Evolutionary conservation across 805 yeast genomes (phyloP).

Genomic region (Millerozyma acaciae): DNA sequence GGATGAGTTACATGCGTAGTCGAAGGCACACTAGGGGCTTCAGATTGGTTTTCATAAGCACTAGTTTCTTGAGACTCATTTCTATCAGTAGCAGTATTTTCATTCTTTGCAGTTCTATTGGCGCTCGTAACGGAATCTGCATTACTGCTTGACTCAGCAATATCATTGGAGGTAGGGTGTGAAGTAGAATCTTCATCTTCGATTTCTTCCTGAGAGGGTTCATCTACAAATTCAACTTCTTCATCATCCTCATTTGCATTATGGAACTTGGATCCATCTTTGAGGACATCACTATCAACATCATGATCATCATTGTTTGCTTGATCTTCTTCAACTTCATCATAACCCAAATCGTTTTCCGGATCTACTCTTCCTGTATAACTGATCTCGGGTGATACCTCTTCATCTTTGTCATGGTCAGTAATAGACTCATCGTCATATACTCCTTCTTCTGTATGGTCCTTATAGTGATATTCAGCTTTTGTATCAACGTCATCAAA

Average conservation of each 20-base stretch:
- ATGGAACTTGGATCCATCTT: background rate
- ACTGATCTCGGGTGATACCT: background rate
- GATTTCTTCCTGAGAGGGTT: background rate
- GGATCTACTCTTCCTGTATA: background rate
- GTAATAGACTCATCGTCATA: background rate
- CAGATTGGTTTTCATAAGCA: background rate
- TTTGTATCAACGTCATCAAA: background rate
- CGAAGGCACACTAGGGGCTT: background rate
- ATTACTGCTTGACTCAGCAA: too few relatives aligned
- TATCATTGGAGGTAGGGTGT: too few relatives aligned
- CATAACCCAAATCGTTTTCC: background rate
- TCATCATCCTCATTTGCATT: background rate
- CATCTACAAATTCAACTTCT: constrained; percentile 7
- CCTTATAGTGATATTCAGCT: background rate
- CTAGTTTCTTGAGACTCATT: background rate
- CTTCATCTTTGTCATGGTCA: background rate
- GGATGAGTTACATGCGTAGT: background rate
- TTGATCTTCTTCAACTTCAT: background rate
- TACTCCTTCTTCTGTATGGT: background rate
- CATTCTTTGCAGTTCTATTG: too few relatives aligned
- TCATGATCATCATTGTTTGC: background rate
- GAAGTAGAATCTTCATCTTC: constrained; percentile 5
- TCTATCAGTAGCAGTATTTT: background rate
- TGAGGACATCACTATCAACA: background rate
- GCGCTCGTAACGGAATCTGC: too few relatives aligned